These are phyloP conservation scores for Plasmodium cynomolgi DNA, from an alignment of 169 alveolate genomes.

Conservation along the genomic window DNA sequence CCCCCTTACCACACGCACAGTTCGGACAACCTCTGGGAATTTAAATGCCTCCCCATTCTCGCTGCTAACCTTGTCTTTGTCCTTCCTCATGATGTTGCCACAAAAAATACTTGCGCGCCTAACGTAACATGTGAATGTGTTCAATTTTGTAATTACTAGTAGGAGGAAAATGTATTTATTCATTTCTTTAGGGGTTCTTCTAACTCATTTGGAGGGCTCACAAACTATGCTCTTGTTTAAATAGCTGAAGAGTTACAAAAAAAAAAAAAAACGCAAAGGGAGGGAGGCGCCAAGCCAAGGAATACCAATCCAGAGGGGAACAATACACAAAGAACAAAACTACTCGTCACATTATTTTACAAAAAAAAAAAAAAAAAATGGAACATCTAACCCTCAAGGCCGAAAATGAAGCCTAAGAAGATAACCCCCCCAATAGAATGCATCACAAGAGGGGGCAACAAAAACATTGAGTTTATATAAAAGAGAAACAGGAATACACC, in stretches of 20 bases:
- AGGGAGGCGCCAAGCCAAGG: background rate
- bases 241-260: background rate
- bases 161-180: conserved; percentile 6
- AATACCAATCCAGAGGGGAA: background rate
- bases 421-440: background rate
- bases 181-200: conserved; percentile 30
- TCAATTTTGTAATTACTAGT: conserved; percentile 15
- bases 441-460: background rate
- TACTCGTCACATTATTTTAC: conserved; percentile 6
- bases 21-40: background rate
- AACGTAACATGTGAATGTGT: conserved; percentile 5
- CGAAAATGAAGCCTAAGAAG: background rate
- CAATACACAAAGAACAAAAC: background rate
- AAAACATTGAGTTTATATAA: background rate
- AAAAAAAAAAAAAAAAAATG: background rate
- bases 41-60: background rate
- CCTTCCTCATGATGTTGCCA: background rate
- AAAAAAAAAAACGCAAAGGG: background rate
- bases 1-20: background rate
- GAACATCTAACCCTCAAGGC: background rate
- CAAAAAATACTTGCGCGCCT: background rate
- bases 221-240: background rate
- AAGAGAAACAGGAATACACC: background rate
- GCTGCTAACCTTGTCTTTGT: background rate
- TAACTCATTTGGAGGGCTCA: background rate